Evolutionary conservation across 2,329 filamentous ascomycete genomes (phyloP), one percentile per base, ranked within the genome.

Genomic region (Verticillium klebahnii): DNA sequence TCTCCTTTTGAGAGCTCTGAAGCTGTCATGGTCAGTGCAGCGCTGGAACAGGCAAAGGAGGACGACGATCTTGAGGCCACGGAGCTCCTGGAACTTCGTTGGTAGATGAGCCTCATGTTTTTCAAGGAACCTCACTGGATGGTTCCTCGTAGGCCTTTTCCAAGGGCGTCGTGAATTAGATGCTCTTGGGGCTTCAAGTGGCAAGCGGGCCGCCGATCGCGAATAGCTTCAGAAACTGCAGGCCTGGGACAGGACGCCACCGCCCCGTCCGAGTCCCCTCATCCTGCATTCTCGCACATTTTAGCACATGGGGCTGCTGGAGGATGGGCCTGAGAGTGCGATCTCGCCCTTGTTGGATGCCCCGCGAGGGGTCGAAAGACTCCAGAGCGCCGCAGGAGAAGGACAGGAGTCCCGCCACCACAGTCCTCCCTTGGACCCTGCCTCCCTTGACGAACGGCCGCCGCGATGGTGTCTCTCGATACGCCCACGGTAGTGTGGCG

Each of bases 401-500:
- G 37, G 17, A 17, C 37, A 36, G 34, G 34, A 52, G 4, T 52
- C 19, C 19, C 19, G 19, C 45, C 45, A 9, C 45, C n/a, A 25
- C 19, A n/a, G 23, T 8, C 5, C 45, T 23, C 19, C 45, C 45
- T 52, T 8, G 19, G 19, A 52, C 19, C 12, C 23, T 52, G n/a
- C 19, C 45, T 52, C 19, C 17, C 17, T 17, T n/a, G 2, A 23
- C 19, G 2, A 14, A 5, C 19, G 39, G n/a, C 39, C 39, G 45
- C 19, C 45, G 8, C n/a, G 45, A 52, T 19, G 5, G 9, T 25
- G 45, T 25, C 45, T n/a, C 19, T 14, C n/a, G 19, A 52, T 52
- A 52, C 45, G 19, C 19, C 19, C n/a, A 52, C 45, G 45, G 45
- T 14, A 52, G 40, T 60, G 59, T 64, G 55, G 50, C 62, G 32